Conservation (phyloP, 2,329 filamentous ascomycete genomes). For the Pseudopithomyces chartarum region DNA sequence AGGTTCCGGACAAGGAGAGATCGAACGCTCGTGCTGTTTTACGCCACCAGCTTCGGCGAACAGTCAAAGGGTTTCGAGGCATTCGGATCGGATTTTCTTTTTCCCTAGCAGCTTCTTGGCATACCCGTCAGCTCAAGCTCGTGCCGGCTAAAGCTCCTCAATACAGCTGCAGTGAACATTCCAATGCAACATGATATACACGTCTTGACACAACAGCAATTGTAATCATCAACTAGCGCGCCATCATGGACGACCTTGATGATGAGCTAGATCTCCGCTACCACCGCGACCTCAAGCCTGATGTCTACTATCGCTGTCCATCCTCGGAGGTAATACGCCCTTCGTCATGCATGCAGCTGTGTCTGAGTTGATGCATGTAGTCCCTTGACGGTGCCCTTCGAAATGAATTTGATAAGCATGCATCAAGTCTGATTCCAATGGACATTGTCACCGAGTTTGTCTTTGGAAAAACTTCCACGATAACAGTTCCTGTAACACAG, state of each 20-base stretch:
- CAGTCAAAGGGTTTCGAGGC: too few relatives aligned
- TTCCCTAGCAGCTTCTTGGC: conserved; percentile 1
- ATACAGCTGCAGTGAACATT: background rate
- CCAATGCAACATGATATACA: background rate
- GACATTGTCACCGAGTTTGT: conserved; percentile 41
- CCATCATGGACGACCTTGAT: conserved; percentile 35
- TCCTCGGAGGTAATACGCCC: conserved; percentile 28
- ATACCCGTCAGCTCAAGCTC: background rate
- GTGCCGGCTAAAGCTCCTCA: background rate
- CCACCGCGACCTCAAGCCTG: conserved; percentile 32
- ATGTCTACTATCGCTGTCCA: conserved; percentile 41
- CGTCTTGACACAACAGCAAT: background rate
- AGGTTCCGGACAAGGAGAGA: too few relatives aligned
- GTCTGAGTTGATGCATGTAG: conserved; percentile 24
- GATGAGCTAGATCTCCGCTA: conserved; percentile 39
- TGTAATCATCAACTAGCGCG: background rate
- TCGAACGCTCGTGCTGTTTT: too few relatives aligned
- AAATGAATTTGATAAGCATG: conserved; percentile 34
- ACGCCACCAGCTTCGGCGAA: too few relatives aligned
- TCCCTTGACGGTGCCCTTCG: conserved; percentile 35
- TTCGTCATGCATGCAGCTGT: conserved; percentile 8
- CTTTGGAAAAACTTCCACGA: conserved; percentile 33
- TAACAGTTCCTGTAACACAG: conserved; percentile 35
- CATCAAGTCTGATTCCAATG: conserved; percentile 34
- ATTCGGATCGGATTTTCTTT: background rate